These are phyloP conservation scores for Amniculicola lignicola DNA, from an alignment of 495 filamentous ascomycete genomes.

Conservation along the genomic window DNA sequence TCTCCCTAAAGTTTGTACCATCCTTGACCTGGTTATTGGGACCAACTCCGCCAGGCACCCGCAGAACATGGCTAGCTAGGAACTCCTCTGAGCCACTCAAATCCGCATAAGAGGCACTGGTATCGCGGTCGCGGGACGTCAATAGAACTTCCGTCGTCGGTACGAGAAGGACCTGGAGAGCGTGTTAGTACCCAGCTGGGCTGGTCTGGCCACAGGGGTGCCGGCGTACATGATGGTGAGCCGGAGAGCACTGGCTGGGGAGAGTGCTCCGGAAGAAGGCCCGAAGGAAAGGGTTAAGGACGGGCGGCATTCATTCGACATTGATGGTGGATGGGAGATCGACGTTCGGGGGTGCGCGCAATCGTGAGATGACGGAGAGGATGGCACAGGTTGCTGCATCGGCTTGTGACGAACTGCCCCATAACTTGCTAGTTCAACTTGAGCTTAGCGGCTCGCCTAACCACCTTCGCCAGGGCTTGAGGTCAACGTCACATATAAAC, in stretches of 20 bases:
- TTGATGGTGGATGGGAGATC: too few relatives aligned
- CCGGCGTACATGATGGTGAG: slow-evolving; percentile 74
- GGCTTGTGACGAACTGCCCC: too few relatives aligned
- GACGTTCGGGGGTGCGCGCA: too few relatives aligned
- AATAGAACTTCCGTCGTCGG: slow-evolving; percentile 88
- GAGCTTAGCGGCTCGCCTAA: too few relatives aligned
- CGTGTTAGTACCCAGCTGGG: not conserved
- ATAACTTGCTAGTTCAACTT: too few relatives aligned
- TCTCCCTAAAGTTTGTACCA: slow-evolving; percentile 76
- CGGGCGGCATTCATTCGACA: slow-evolving; percentile 86
- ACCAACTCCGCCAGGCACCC: slow-evolving; percentile 62
- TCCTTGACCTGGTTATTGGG: slow-evolving; percentile 60
- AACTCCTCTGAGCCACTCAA: slow-evolving; percentile 89
- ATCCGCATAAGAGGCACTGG: slow-evolving; percentile 71
- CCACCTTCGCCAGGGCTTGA: too few relatives aligned
- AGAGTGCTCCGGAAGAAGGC: slow-evolving; percentile 97
- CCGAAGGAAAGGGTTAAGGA: slow-evolving; percentile 93
- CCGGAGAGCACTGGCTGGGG: slow-evolving; percentile 86
- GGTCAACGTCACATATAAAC: too few relatives aligned
- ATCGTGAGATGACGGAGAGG: too few relatives aligned
- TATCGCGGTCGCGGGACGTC: slow-evolving; percentile 84
- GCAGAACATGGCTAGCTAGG: slow-evolving; percentile 91
- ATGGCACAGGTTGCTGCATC: too few relatives aligned
- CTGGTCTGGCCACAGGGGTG: not conserved
- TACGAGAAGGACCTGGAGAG: slow-evolving; percentile 74